Evolutionary conservation across 2,329 filamentous ascomycete genomes (phyloP).

Genomic region (Aspergillus jensenii): DNA sequence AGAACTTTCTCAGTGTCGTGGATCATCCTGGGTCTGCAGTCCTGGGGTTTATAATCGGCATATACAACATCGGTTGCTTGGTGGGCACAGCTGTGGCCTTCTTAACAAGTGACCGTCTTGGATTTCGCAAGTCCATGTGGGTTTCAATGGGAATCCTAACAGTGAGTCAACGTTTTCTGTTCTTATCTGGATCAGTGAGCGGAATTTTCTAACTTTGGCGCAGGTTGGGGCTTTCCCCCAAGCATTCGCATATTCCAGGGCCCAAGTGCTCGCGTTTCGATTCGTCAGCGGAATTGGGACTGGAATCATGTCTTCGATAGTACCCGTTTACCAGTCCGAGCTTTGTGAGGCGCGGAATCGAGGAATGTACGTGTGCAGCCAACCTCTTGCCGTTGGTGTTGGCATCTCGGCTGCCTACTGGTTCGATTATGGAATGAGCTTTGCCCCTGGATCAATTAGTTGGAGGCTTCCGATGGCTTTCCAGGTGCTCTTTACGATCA

Average conservation of each 20-base stretch:
- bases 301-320: slow-evolving; percentile 43
- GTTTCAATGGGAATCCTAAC: slow-evolving; percentile 34
- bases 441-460: slow-evolving; percentile 41
- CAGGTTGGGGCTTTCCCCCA: slow-evolving; percentile 39
- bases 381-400: slow-evolving; percentile 40
- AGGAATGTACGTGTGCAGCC: slow-evolving; percentile 45
- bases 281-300: slow-evolving; percentile 53
- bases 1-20: slow-evolving; percentile 45
- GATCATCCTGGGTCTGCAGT: slow-evolving; percentile 37
- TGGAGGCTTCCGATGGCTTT: slow-evolving; percentile 51
- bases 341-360: slow-evolving; percentile 45
- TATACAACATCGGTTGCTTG: slow-evolving; percentile 48
- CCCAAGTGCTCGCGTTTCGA: slow-evolving; percentile 44
- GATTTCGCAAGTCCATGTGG: slow-evolving; percentile 35
- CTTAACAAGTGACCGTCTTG: slow-evolving; percentile 31
- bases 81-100: slow-evolving; percentile 35
- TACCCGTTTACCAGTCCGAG: slow-evolving; percentile 47
- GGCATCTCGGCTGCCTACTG: slow-evolving; percentile 38
- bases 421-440: slow-evolving; percentile 38
- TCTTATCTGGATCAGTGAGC: not conserved
- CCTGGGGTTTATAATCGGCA: slow-evolving; percentile 45
- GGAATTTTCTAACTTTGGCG: not conserved
- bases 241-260: slow-evolving; percentile 30
- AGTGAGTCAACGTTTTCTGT: slow-evolving; percentile 16
- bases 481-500: slow-evolving; percentile 45